These are phyloP conservation scores for Solanum phureja DNA, from an alignment of 257 asterid genomes.

Conservation along the genomic window DNA sequence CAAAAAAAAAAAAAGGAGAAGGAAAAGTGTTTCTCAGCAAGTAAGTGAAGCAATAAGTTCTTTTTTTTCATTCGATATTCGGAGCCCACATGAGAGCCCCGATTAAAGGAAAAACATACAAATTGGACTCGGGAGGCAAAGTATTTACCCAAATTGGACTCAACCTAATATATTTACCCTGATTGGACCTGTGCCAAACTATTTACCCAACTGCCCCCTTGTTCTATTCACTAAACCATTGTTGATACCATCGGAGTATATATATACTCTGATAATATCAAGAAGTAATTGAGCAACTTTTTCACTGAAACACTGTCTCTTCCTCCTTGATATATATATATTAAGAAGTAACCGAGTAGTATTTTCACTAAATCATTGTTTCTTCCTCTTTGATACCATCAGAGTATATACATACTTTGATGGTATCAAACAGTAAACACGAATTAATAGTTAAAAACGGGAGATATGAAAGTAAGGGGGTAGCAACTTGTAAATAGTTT, in stretches of 20 bases:
- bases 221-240: not conserved
- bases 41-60: not conserved
- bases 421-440: too few relatives aligned
- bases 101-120: not conserved
- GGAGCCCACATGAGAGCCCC: accelerated
- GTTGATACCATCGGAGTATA: not conserved
- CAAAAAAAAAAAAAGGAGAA: not conserved
- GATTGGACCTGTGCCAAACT: not conserved
- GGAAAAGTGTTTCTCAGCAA: not conserved
- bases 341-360: too few relatives aligned
- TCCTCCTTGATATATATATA: not conserved
- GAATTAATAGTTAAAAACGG: too few relatives aligned
- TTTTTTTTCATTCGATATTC: too few relatives aligned
- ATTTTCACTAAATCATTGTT: too few relatives aligned
- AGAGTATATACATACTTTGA: too few relatives aligned
- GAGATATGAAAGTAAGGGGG: too few relatives aligned
- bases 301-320: not conserved
- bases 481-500: too few relatives aligned
- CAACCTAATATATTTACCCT: not conserved
- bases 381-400: not conserved
- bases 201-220: not conserved
- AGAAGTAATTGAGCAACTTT: not conserved
- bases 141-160: too few relatives aligned
- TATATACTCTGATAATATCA: too few relatives aligned
- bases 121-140: not conserved